These are phyloP conservation scores for Diutina ranongensis DNA, from an alignment of 1,139 yeast genomes.

Conservation along the genomic window DNA sequence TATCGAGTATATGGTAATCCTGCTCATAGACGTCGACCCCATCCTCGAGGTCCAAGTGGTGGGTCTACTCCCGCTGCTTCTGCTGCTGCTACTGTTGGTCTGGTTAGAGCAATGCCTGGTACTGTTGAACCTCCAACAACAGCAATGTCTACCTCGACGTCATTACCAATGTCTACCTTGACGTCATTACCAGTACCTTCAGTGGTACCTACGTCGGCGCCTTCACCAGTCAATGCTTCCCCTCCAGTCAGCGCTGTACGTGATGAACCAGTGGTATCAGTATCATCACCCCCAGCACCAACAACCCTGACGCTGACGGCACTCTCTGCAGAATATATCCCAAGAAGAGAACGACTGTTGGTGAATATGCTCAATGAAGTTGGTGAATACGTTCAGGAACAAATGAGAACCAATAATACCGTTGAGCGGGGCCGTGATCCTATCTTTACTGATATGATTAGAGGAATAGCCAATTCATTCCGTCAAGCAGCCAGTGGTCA, in stretches of 20 bases:
- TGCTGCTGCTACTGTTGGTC: too few relatives aligned
- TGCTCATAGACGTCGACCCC: not conserved
- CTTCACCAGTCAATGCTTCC: too few relatives aligned
- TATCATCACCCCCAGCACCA: not conserved
- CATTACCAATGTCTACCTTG: too few relatives aligned
- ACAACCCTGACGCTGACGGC: constrained; percentile 4
- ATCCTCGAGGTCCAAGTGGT: not conserved
- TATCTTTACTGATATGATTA: not conserved
- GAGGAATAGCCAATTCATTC: not conserved
- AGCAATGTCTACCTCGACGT: too few relatives aligned
- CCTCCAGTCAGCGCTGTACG: not conserved
- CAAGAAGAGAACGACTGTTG: not conserved
- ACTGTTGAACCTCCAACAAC: too few relatives aligned
- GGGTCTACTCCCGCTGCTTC: not conserved
- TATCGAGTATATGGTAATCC: not conserved
- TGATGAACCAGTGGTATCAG: not conserved
- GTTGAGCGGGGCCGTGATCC: not conserved
- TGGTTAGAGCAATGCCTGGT: too few relatives aligned
- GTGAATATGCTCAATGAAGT: constrained; percentile 15
- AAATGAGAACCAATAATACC: too few relatives aligned
- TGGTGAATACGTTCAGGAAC: constrained; percentile 15
- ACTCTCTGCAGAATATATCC: not conserved
- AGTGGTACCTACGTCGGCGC: not conserved
- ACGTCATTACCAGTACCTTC: too few relatives aligned
- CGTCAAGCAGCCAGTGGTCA: not conserved